Evolutionary conservation across 805 yeast species (phyloP), one percentile per base, ranked within the genome.

Genomic region (Lachancea waltii): DNA sequence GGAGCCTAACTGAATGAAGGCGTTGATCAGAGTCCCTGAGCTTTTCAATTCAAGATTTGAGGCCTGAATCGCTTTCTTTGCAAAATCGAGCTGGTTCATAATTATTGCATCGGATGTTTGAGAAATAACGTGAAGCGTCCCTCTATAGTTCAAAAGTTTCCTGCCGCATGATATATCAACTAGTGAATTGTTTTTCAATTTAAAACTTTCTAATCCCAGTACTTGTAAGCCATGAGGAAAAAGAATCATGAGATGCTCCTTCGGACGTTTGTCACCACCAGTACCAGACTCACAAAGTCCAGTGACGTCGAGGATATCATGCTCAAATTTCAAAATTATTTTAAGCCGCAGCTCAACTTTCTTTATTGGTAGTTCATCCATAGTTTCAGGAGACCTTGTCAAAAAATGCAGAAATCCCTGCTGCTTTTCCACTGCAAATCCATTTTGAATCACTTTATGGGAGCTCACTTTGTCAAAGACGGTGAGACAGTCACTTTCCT

Each of bases 381-480:
- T 30, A n/a, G 45, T 42, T 10, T 54, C 55, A 15, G 47, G 41
- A 15, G 42, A 33, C 14, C 44, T 39, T 19, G 41, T 42, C 40
- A 56, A 33, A 33, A 53, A 44, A 28, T 54, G 56, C 14, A 61
- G 41, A 27, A 58, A 49, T 4, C 60, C 51, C 24, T 48, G 52
- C 22, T 58, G 64, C 30, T 53, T 59, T 11, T 53, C 49, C 6
- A 51, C 49, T 6, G 51, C 45, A 28, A 50, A 58, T 2, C 65
- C 65, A 47, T 60, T 59, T 38, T 61, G 65, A 22, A 61, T 58
- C 8, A 61, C 44, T 36, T 41, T 56, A 3, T 55, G 52, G 25
- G 51, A 42, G 17, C 53, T 59, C 11, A 45, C 48, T 17, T 47
- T 49, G 13, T 58, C 59, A 42, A 51, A 54, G 4, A 59, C 62